Base-by-base conservation (phyloP, 805 yeast species). In the Pichia manshurica region DNA sequence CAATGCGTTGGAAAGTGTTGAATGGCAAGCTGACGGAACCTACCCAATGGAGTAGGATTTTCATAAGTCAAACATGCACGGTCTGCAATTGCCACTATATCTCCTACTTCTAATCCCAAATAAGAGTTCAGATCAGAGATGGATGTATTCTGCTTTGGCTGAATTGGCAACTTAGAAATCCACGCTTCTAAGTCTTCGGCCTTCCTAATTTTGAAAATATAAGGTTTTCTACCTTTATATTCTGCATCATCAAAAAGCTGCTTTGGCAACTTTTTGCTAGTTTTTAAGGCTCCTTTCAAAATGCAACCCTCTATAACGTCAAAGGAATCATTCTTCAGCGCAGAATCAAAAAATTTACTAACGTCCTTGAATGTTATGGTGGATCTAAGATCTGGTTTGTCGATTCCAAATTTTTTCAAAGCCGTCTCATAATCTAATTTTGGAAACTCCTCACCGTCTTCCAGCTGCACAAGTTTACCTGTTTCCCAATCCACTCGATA, bases 11-110 rank as follows among this genome's bases (percentile, higher is more conserved):
- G 88, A 53, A 64, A 76, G 38, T 66, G 70, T 36, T 73, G 73
- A 21, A 84, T 78, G 0, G 88, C 79, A 44, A 87, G 58, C 59
- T 89, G 96, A 49, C 99, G 74, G 54, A 87, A 75, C 46, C 84
- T 74, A 0, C 99, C 99, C 45, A 93, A 66, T 0, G 99, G 98
- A 0, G 98, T 93, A 19, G 98, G 98, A 59, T 88, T 91, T 59
- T 91, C 99, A 61, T 87, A 91, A 0, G 91, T 69, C 20, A 78
- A 49, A 13, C 61, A 58, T 2, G 84, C 77, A 51, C 98, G 73
- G n/a, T 85, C 86, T n/a, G 88, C 74, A 13, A 85, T 74, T 3
- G 90, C 91, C 29, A 93, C 59, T 3, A 87, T 67, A 62, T 88
- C 96, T 37, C 96, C 96, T 1, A 74, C 65, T 38, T 71, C 53